phyloP scores from a whole-genome alignment of 441 rosid species.

The Pelargonium fulgidum region DNA sequence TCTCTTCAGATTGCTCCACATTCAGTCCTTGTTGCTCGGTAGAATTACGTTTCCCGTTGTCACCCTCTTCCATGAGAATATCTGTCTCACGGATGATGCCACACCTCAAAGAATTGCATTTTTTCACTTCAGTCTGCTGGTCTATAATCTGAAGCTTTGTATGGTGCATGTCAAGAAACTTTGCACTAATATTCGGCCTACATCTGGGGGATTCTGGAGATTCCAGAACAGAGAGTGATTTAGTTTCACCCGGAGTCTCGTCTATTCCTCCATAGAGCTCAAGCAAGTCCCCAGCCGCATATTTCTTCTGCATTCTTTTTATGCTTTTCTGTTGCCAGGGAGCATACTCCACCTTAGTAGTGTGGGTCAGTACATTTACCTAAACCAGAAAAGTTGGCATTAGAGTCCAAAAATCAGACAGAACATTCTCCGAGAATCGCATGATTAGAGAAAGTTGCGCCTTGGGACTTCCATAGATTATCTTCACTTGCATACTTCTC shows the following conservation, averaged over 20 bases:
- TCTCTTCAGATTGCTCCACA: not conserved
- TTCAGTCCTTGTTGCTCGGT: not conserved
- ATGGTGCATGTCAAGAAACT: not conserved
- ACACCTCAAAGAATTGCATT: not conserved
- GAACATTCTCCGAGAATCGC: not conserved
- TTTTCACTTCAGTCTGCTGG: not conserved
- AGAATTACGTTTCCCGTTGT: too few relatives aligned
- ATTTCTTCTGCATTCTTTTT: conserved; percentile 22
- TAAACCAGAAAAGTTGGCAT: conserved; percentile 21
- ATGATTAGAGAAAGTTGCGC: not conserved
- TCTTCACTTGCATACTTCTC: not conserved
- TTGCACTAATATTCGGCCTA: not conserved
- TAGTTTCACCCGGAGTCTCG: conserved; percentile 12
- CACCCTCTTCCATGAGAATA: not conserved
- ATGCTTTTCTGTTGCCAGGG: conserved; percentile 33
- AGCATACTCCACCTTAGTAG: conserved; percentile 42
- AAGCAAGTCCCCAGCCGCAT: conserved; percentile 22
- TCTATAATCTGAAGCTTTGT: not conserved
- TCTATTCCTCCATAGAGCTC: conserved; percentile 16
- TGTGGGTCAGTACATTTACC: conserved; percentile 86
- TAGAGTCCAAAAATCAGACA: not conserved
- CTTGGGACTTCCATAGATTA: conserved; percentile 1
- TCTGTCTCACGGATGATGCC: not conserved
- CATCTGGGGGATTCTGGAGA: conserved; percentile 11
- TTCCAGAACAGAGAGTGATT: too few relatives aligned